Evolutionary conservation across 768 basidiomycete species (phyloP).

Genomic region (Trichaptum fuscoviolaceum): DNA sequence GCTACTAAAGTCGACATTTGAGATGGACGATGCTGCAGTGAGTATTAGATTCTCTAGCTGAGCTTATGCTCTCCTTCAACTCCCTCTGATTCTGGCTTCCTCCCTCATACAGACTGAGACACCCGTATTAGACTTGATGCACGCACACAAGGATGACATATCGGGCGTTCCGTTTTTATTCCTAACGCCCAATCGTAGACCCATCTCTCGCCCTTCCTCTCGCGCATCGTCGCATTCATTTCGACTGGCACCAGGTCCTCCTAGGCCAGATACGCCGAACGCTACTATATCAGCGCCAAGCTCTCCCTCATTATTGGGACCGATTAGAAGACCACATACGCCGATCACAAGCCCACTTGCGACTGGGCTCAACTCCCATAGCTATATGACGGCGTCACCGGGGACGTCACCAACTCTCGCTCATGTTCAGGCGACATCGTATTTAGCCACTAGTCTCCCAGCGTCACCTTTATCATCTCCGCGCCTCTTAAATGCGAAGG

Average conservation of each 20-base stretch:
- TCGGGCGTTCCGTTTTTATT: conserved; percentile 80
- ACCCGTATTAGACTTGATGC: conserved; percentile 91
- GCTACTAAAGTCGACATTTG: conserved; percentile 65
- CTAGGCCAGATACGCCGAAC: conserved; percentile 68
- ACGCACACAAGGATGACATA: conserved; percentile 84
- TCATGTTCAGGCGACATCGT: conserved; percentile 50
- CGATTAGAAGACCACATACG: conserved; percentile 72
- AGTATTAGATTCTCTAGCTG: conserved; percentile 20
- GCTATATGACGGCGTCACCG: conserved; percentile 55
- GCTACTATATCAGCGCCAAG: conserved; percentile 49
- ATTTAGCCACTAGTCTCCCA: conserved; percentile 76
- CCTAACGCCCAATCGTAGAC: conserved; percentile 73
- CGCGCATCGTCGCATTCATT: conserved; percentile 68
- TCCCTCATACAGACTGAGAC: conserved; percentile 63
- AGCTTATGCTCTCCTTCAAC: conserved; percentile 7
- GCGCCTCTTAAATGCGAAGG: conserved; percentile 83
- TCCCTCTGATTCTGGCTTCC: conserved; percentile 16
- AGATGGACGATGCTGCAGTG: conserved; percentile 65
- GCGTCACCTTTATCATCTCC: conserved; percentile 84
- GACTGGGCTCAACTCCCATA: conserved; percentile 41
- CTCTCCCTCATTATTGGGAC: conserved; percentile 56
- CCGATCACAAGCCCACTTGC: conserved; percentile 73
- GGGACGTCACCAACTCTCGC: conserved; percentile 63
- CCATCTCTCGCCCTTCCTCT: conserved; percentile 76
- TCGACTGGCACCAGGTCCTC: conserved; percentile 43